Percentiles rank a stretch among this genome's conserved stretches.
These are phyloP conservation scores for Blastobotrys peoriensis DNA, from an alignment of 805 yeast genomes.

Conservation along the genomic window DNA sequence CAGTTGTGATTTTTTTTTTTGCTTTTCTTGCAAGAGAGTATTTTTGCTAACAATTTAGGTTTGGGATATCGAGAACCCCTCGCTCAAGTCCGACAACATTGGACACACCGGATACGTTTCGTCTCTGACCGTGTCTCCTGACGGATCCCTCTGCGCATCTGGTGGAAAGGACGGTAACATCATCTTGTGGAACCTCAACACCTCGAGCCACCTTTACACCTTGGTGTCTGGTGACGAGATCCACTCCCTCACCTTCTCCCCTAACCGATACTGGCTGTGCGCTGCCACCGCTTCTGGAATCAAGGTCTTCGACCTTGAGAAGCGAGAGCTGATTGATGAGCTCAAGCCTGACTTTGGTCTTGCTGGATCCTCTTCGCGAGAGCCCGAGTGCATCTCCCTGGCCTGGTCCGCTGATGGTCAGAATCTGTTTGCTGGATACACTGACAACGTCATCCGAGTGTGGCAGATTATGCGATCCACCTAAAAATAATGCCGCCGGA, in stretches of 20 bases:
- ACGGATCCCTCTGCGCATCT: constrained; percentile 98
- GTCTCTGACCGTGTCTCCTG: constrained; percentile 97
- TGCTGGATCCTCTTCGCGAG: constrained; percentile 78
- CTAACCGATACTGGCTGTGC: constrained; percentile 99
- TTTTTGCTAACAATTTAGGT: constrained; percentile 48
- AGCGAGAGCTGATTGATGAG: constrained; percentile 90
- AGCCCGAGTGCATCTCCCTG: constrained; percentile 96
- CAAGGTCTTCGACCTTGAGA: constrained; percentile 97
- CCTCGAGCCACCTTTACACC: constrained; percentile 83
- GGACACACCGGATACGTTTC: constrained; percentile 99
- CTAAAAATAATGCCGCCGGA: constrained; percentile 13
- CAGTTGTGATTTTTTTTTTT: constrained; percentile 8
- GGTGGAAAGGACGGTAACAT: constrained; percentile 99
- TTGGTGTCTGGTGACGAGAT: constrained; percentile 94
- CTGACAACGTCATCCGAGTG: constrained; percentile 98
- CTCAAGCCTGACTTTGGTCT: constrained; percentile 96
- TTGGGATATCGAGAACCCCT: constrained; percentile 85
- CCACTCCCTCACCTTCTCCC: constrained; percentile 98
- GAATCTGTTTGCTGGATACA: constrained; percentile 99
- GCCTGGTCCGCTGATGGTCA: constrained; percentile 99
- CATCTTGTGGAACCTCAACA: constrained; percentile 95
- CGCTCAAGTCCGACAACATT: constrained; percentile 88
- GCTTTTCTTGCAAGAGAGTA: constrained; percentile 8
- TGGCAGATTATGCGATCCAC: constrained; percentile 92
- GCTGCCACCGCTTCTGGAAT: constrained; percentile 98